A percentile compares a stretch with the other conserved stretches of the same genome.
phyloP scores from a whole-genome alignment of 257 asterid genomes.

The Solanum okadae region DNA sequence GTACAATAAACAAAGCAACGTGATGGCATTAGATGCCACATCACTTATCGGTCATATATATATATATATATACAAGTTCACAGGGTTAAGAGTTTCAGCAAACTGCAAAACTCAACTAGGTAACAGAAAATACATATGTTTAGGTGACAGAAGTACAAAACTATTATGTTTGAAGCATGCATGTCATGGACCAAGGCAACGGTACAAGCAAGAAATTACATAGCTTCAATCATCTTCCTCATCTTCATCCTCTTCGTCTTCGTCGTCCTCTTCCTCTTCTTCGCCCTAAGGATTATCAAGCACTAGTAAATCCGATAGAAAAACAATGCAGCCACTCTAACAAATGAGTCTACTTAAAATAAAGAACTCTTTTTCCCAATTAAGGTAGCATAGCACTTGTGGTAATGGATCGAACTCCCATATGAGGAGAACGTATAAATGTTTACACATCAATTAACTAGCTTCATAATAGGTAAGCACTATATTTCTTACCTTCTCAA shows the following conservation, averaged over 20 bases:
- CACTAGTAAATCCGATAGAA: neutral
- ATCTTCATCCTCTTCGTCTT: neutral
- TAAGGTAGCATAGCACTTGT: neutral
- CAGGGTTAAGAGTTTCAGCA: neutral
- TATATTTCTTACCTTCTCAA: neutral
- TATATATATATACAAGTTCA: neutral
- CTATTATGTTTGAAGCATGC: neutral
- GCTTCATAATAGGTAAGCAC: neutral
- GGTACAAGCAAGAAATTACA: neutral
- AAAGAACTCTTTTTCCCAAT: neutral
- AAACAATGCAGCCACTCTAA: neutral
- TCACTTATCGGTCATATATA: neutral
- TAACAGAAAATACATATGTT: neutral
- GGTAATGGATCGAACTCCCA: neutral
- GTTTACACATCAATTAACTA: neutral
- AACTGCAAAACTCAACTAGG: neutral
- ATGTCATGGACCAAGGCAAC: neutral
- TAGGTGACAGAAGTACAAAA: neutral
- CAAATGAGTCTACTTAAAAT: neutral
- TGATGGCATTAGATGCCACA: neutral
- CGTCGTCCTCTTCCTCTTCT: neutral
- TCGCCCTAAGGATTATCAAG: neutral
- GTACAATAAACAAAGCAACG: neutral
- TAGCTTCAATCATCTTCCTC: neutral
- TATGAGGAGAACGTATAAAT: neutral